Base-by-base conservation (phyloP, 225 moss, liverwort and hornwort species). In the Asterella californica region DNA sequence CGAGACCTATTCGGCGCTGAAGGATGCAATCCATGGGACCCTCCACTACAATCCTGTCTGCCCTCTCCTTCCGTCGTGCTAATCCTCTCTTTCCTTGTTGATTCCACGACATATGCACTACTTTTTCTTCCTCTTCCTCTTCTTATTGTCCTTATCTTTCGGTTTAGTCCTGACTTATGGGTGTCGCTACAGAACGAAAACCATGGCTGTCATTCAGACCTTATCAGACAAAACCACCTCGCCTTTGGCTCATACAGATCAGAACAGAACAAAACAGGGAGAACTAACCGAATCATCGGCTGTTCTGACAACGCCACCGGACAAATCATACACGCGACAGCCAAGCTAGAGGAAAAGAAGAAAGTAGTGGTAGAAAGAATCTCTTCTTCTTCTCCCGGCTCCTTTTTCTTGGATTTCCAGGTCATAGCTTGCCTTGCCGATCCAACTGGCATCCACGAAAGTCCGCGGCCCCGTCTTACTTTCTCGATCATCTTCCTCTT, bases 241-340 rank as follows among this genome's bases (percentile, higher is more conserved):
- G n/a, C n/a, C 61, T 25, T 9, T 4, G 61, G 27, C 61, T 61
- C 10, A 61, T 21, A 21, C 61, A 11, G 9, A 10, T 10, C 1
- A 6, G 27, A 19, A 21, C 15, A 57, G 57, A 19, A 57, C 57
- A 57, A 42, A 42, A 42, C 42, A 42, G 42, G 42, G 42, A 42
- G 57, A 61, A 61, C 7, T 61, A 9, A 34, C 15, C 34, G 19
- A 67, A 34, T 67, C 34, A 14, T 67, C 67, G 2, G 2, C 67
- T 67, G 67, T 67, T 67, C 67, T 32, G 34, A 67, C 67, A 67
- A 33, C 34, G 30, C 33, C 52, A 67, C 27, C 67, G 36, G 67
- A 67, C 67, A 67, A 67, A 17, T 34, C 34, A 2, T 10, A 67
- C 32, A 67, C 32, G 29, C 67, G 36, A 33, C 34, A 67, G 10